Evolutionary conservation across 371 early-diverging fungal genomes (phyloP), one percentile per base, ranked within the genome.

Genomic region (Rhizopus sp.): DNA sequence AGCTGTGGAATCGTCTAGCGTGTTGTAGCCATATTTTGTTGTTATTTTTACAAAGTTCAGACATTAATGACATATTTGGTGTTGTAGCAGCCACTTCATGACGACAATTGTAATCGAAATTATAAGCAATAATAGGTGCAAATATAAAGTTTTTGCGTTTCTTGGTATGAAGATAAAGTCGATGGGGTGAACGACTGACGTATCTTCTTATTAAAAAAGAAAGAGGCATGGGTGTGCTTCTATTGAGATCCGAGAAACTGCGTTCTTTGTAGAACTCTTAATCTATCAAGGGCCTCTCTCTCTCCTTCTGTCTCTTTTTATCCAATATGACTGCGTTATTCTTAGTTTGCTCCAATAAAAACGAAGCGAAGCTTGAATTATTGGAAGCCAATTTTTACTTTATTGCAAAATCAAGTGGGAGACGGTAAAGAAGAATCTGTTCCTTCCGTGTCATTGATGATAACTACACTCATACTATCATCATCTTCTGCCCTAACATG

Each of bases 401-500:
- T n/a, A n/a, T n/a, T n/a, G n/a, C n/a, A n/a, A n/a, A n/a, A n/a
- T n/a, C n/a, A n/a, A n/a, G n/a, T n/a, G n/a, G n/a, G n/a, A n/a
- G n/a, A 8, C 37, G 37, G 10, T 8, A 8, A 10, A 37, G 37
- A 10, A 8, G 10, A 37, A 8, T 37, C 17, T 17, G 5, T 45
- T 34, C 50, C 56, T 33, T 62, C 62, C 5, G 52, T 34, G 15
- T 62, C 64, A 50, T 63, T 64, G 10, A 68, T 55, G 50, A 72
- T 62, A 15, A 72, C 55, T 3, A 72, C 62, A 49, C 72, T 68
- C 52, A 66, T 55, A 16, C 16, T 50, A 29, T 61, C 55, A 45
- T 71, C 75, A 47, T 75, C 75, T 44, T 70, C 75, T 13, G 59
- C 69, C 13, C 63, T 52, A 1, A 69, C 52, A 39, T 68, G 69